These are phyloP conservation scores for Backusella mclennaniae DNA, from an alignment of 192 early-diverging fungal genomes.

Conservation along the genomic window DNA sequence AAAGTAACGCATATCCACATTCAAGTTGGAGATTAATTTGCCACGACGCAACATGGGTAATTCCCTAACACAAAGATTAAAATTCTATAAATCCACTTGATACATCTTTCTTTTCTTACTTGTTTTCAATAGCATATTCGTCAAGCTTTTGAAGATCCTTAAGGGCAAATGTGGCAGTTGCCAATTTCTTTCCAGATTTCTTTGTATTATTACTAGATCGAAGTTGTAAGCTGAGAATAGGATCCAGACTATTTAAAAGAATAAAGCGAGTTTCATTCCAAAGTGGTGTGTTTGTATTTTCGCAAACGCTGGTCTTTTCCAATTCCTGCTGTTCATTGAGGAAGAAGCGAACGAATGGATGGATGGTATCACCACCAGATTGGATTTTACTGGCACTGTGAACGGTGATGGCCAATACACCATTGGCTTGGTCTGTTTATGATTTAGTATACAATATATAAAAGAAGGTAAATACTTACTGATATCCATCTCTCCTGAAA, in stretches of 20 bases:
- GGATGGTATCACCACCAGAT: constrained; percentile 6
- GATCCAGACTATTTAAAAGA: constrained; percentile 26
- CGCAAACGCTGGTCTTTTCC: constrained; percentile 20
- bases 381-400: constrained; percentile 9
- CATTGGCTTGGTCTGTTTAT: constrained; percentile 34
- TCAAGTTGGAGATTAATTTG: constrained; percentile 27
- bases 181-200: constrained; percentile 20
- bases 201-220: constrained; percentile 11
- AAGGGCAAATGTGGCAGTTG: constrained; percentile 16
- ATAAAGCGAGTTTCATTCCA: constrained; percentile 40
- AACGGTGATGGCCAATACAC: constrained; percentile 33
- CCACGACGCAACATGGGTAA: constrained; percentile 30
- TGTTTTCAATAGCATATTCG: constrained; percentile 1
- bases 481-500: constrained; percentile 35
- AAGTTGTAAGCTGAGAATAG: constrained; percentile 26
- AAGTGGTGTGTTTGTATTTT: constrained; percentile 12
- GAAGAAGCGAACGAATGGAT: constrained; percentile 31
- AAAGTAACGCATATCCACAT: constrained; percentile 38
- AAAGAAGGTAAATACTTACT: constrained; percentile 8
- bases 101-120: constrained; percentile 1
- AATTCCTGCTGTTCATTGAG: constrained; percentile 32
- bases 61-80: constrained; percentile 5
- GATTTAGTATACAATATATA: neutral
- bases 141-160: constrained; percentile 13
- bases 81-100: too few relatives aligned